Evolutionary conservation across 2,329 filamentous ascomycete genomes (phyloP), one percentile per base, ranked within the genome.

Genomic region (Xenosphaeropsis pyriputrescens): DNA sequence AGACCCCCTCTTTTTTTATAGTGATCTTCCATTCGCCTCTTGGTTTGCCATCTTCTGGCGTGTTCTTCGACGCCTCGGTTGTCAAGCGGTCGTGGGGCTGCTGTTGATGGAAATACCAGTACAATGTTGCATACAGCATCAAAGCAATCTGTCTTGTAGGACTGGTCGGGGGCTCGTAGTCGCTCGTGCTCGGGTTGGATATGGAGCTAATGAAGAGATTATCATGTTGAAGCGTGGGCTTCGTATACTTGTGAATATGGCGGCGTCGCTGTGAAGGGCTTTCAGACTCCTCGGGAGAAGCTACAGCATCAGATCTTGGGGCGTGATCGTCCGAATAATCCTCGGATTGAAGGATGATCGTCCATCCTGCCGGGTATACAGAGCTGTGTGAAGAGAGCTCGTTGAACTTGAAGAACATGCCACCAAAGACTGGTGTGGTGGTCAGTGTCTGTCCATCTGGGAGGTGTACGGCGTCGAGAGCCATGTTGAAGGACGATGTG

Each of bases 51-150:
- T 60, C 56, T 14, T 72, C 62, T 0, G 81, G 80, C 0, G 85
- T 89, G 40, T 67, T 56, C 45, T 68, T 70, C 1, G 78, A 82
- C 0, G 71, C 64, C 5, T 73, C 63, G 6, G 73, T 83, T 14
- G 67, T 66, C 26, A 91, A 53, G 36, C 73, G 69, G 0, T 71
- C 66, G 16, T 70, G 65, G 0, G 89, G 89, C 48, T 79, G 70
- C 1, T 76, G 70, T 57, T 93, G 85, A 60, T 95, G 88, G 50
- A 95, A 96, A 64, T 96, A 96, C 89, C 89, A 96, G 64, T 85
- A 94, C 32, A 96, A 65, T 1, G 85, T 88, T 26, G 86, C 76
- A 84, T 85, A 96, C 6, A 96, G 69, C 81, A 95, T 93, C 84
- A 95, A 86, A 47, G 89, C 89, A 42, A 94, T 84, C 60, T 93